Base-by-base conservation (phyloP, 768 basidiomycete genomes). In the Auricularia sp. region DNA sequence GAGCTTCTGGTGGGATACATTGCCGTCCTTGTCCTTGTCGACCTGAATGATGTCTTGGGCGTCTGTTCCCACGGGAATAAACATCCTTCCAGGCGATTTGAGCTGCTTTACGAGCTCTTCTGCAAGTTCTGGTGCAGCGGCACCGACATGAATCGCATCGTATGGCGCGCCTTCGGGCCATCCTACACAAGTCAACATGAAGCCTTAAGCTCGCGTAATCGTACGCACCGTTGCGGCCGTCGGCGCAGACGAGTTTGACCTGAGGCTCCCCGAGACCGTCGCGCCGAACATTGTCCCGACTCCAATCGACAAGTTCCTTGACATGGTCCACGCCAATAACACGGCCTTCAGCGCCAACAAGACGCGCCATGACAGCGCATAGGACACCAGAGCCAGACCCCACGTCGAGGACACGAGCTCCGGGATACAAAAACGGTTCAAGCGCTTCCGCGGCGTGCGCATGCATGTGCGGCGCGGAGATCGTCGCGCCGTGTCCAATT, bases 401-500 rank as follows among this genome's bases (percentile, higher is more conserved):
- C 3, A 98, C 85, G 71, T 98, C 96, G 36, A 99, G 87, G 1
- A 95, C 88, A 42, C 81, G 83, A 1, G 86, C 79, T 0, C 89
- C 90, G 0, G 86, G 86, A 21, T 78, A 76, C 21, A 98, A 80
- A 70, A 84, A 86, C 0, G 87, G 83, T 2, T 91, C 79, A 11
- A 97, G 82, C 65, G 89, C 82, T 71, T 95, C 88, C 3, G 83
- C 72, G 0, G 96, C 94, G 66, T 94, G 86, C 0, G 93, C 93
- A 66, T 97, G 94, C 95, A 98, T 98, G 72, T 99, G 96, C 1
- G 96, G 96, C 0, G 96, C 96, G 44, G 90, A 92, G 67, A 99
- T 98, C 0, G 96, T 99, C 14, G 94, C 95, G 12, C 85, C 87
- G 70, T 88, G 82, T 2, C 90, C 89, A 62, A 94, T 93, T 18